phyloP scores from a whole-genome alignment of 495 filamentous ascomycete species.

The Cetradonia linearis region DNA sequence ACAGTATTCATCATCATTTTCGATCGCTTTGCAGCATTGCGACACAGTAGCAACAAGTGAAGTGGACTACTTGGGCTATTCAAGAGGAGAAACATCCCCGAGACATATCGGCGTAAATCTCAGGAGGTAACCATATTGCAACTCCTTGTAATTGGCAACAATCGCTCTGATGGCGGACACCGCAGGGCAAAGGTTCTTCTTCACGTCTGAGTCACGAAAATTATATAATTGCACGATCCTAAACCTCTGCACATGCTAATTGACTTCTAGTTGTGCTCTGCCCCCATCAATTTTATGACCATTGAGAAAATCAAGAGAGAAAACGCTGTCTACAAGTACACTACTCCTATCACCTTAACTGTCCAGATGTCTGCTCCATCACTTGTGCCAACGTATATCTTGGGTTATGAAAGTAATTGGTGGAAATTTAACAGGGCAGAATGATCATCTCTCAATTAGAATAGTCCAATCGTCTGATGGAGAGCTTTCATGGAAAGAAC shows the following conservation, averaged over 20 bases:
- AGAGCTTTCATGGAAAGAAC: too few relatives aligned
- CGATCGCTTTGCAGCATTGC: too few relatives aligned
- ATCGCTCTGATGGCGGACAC: slow-evolving; percentile 20
- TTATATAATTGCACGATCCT: not conserved
- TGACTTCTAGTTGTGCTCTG: slow-evolving; percentile 27
- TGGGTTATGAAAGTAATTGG: too few relatives aligned
- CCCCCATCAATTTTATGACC: slow-evolving; percentile 36
- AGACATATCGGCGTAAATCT: slow-evolving; percentile 15
- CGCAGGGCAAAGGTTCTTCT: slow-evolving; percentile 22
- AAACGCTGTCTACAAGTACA: slow-evolving; percentile 36
- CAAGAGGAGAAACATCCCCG: slow-evolving; percentile 2
- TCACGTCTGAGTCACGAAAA: not conserved
- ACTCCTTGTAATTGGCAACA: not conserved
- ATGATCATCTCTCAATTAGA: too few relatives aligned
- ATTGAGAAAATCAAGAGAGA: slow-evolving; percentile 41
- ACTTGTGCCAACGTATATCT: too few relatives aligned
- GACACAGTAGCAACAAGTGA: slow-evolving; percentile 18
- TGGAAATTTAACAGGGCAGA: too few relatives aligned
- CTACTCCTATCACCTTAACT: slow-evolving; percentile 33
- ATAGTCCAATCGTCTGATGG: too few relatives aligned
- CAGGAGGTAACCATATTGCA: not conserved
- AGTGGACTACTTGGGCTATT: slow-evolving; percentile 3
- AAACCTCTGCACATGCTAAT: slow-evolving; percentile 10
- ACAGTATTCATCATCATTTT: too few relatives aligned
- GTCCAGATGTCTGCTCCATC: slow-evolving; percentile 41